Percentiles rank a stretch among this genome's conserved stretches.
phyloP scores from a whole-genome alignment of 2,329 filamentous ascomycete genomes.

The Xylaria sp. region DNA sequence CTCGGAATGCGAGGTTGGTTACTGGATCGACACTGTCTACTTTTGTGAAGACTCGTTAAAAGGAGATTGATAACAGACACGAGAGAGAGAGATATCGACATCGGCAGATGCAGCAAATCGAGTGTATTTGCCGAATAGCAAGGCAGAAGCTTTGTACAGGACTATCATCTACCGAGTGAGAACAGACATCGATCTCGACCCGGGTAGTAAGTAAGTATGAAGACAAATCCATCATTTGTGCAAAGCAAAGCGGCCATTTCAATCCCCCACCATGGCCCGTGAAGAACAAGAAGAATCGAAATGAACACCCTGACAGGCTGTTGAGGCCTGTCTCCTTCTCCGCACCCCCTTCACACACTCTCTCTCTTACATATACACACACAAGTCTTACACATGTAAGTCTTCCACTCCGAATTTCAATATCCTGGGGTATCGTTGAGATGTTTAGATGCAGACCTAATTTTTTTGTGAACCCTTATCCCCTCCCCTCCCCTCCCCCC shows the following conservation, averaged over 20 bases:
- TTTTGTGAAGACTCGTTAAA: not conserved
- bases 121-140: constrained; percentile 3
- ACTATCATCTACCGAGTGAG: not conserved
- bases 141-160: not conserved
- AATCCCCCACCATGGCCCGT: not conserved
- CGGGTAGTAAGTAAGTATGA: not conserved
- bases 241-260: not conserved
- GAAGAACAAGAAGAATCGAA: not conserved
- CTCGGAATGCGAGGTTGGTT: no score
- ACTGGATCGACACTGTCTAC: no score
- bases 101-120: not conserved
- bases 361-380: not conserved
- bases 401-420: constrained; percentile 17
- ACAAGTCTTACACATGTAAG: constrained; percentile 1
- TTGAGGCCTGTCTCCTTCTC: constrained; percentile 19
- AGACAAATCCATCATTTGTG: not conserved
- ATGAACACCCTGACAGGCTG: constrained; percentile 13
- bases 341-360: not conserved
- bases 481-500: constrained; percentile 22
- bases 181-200: not conserved
- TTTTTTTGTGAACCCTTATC: constrained; percentile 11
- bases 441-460: constrained; percentile 33
- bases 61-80: not conserved
- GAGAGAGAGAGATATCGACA: not conserved
- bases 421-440: constrained; percentile 39